Conservation (phyloP, 257 asterid species). For the Gentiana macrophylla region DNA sequence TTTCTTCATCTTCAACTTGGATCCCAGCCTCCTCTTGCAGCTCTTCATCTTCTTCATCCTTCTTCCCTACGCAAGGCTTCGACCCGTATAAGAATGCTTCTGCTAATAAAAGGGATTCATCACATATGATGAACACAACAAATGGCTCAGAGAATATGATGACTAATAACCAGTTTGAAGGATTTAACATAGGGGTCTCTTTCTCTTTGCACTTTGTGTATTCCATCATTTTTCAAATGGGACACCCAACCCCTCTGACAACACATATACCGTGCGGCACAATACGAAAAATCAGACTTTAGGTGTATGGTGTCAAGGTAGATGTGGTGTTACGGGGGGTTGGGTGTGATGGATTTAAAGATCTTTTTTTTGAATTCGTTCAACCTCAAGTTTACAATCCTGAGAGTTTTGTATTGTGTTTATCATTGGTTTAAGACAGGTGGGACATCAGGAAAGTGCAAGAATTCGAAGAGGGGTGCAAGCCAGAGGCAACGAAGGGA, state of each 20-base stretch:
- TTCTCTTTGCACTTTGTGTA: background rate
- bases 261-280: too few species aligned
- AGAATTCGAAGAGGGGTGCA: slow-evolving; percentile 24
- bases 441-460: slow-evolving; percentile 8
- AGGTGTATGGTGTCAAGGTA: too few species aligned
- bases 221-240: too few species aligned
- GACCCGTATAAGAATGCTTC: slow-evolving; percentile 11
- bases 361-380: too few species aligned
- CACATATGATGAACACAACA: slow-evolving; percentile 20
- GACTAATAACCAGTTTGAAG: slow-evolving; percentile 20
- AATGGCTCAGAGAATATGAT: slow-evolving; percentile 3
- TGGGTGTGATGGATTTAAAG: too few species aligned
- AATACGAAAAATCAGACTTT: too few species aligned
- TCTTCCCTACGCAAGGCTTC: background rate
- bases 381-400: too few species aligned
- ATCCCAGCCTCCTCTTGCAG: slow-evolving; percentile 32
- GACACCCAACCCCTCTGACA: too few species aligned
- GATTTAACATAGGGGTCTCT: slow-evolving; percentile 43
- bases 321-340: too few species aligned
- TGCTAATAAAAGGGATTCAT: slow-evolving; percentile 31
- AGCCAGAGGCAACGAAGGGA: slow-evolving; percentile 25
- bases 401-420: too few species aligned
- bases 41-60: slow-evolving; percentile 9
- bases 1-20: slow-evolving; percentile 27
- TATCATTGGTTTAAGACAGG: slow-evolving; percentile 8